Conservation (phyloP, 805 yeast genomes). For the Kregervanrija delftensis region DNA sequence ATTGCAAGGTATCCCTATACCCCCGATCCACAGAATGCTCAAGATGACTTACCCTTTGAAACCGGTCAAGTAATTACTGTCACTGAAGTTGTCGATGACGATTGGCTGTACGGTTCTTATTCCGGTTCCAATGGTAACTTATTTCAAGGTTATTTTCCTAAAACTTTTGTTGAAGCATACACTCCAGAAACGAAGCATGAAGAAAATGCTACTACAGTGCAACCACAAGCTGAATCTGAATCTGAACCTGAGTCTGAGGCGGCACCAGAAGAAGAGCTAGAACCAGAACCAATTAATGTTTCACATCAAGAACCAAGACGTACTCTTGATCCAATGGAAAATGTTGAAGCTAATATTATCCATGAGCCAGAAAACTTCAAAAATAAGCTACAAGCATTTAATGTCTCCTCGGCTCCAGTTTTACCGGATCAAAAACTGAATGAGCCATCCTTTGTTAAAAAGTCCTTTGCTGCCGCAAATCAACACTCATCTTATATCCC, state of each 20-base stretch:
- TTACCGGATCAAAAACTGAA: conserved; percentile 27
- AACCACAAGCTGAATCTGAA: not conserved
- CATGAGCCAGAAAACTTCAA: conserved; percentile 28
- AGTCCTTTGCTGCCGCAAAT: conserved; percentile 48
- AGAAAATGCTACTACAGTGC: not conserved
- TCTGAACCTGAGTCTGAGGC: not conserved
- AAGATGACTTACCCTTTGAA: conserved; percentile 73
- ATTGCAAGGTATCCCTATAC: conserved; percentile 26
- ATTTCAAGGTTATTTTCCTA: conserved; percentile 78
- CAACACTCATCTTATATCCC: conserved; percentile 57
- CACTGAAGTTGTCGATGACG: conserved; percentile 77
- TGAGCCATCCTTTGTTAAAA: conserved; percentile 41
- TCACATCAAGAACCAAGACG: not conserved
- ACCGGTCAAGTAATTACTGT: conserved; percentile 70
- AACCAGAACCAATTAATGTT: conserved; percentile 2
- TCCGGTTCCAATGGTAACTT: conserved; percentile 35
- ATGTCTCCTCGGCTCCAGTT: conserved; percentile 33
- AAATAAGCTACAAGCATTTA: conserved; percentile 45
- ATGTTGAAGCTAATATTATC: conserved; percentile 4
- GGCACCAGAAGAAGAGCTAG: conserved; percentile 2
- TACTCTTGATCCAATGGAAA: not conserved
- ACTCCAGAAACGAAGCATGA: conserved; percentile 1
- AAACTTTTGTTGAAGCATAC: conserved; percentile 57
- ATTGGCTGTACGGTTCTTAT: conserved; percentile 79
- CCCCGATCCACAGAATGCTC: conserved; percentile 46